phyloP scores from a whole-genome alignment of 106 monocot species.

The Phalaenopsis equestris region DNA sequence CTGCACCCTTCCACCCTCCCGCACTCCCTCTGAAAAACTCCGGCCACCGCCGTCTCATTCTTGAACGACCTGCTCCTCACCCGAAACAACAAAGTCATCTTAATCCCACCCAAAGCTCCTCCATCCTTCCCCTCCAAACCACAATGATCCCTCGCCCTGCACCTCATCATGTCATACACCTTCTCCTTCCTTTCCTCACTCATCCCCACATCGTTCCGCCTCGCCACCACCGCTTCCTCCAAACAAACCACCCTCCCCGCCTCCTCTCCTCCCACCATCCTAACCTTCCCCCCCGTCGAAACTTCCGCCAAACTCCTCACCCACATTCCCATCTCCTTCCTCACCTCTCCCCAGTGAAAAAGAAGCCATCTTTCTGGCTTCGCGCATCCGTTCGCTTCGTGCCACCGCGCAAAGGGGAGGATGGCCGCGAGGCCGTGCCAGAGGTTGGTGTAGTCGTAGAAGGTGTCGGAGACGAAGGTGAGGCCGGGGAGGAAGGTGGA shows the following conservation, averaged over 20 bases:
- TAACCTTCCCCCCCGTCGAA: conserved; percentile 13
- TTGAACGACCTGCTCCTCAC: conserved; percentile 55
- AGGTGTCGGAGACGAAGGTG: conserved; percentile 34
- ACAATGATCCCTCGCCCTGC: conserved; percentile 64
- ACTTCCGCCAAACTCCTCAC: conserved; percentile 20
- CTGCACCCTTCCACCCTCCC: conserved; percentile 38
- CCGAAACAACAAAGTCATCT: conserved; percentile 40
- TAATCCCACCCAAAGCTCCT: neutral
- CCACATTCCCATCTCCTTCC: conserved; percentile 22
- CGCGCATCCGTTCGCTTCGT: conserved; percentile 16
- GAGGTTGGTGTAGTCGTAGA: conserved; percentile 38
- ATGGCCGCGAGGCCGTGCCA: conserved; percentile 36
- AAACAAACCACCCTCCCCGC: conserved; percentile 13
- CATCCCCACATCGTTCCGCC: conserved; percentile 50
- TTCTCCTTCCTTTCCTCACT: conserved; percentile 10
- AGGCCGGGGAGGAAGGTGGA: conserved; percentile 16
- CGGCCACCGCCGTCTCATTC: conserved; percentile 47
- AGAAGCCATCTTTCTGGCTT: conserved; percentile 33
- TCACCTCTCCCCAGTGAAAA: conserved; percentile 39
- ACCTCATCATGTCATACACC: conserved; percentile 54
- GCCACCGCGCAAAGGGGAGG: conserved; percentile 32
- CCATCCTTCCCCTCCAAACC: conserved; percentile 4
- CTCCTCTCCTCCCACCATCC: conserved; percentile 2
- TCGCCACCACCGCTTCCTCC: conserved; percentile 71
- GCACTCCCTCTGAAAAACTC: conserved; percentile 45